These are phyloP conservation scores for Piper longum DNA, from an alignment of 164 flowering plant species.

Conservation along the genomic window DNA sequence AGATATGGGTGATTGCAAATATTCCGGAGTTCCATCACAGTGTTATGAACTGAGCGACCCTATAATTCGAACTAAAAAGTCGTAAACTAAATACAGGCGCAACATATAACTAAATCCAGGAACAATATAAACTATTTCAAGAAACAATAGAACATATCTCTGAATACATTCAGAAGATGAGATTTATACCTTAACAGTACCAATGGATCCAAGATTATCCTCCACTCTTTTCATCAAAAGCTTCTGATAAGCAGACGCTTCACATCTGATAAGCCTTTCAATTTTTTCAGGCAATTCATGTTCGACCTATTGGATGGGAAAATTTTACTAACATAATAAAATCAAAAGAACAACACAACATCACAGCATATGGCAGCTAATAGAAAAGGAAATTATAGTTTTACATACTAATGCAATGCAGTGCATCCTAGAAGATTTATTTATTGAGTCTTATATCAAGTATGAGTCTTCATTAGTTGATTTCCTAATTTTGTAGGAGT, in stretches of 20 bases:
- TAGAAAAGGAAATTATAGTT: too few relatives aligned
- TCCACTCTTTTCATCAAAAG: constrained; percentile 96
- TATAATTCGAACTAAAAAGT: constrained; percentile 8
- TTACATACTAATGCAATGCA: too few relatives aligned
- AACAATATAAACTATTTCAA: neutral
- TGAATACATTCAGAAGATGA: neutral
- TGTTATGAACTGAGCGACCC: constrained; percentile 87
- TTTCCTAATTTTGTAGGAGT: too few relatives aligned
- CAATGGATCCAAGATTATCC: constrained; percentile 90
- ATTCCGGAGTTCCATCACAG: constrained; percentile 96
- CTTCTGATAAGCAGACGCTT: constrained; percentile 97
- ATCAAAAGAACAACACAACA: too few relatives aligned
- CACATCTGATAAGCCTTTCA: constrained; percentile 92
- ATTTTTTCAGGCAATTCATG: constrained; percentile 96
- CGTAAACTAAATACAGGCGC: neutral
- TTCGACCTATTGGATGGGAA: constrained; percentile 48
- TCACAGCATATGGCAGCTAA: too few relatives aligned
- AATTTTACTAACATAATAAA: too few relatives aligned
- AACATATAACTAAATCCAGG: too few relatives aligned
- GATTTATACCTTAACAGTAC: constrained; percentile 57
- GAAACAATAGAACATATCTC: neutral
- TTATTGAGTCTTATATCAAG: too few relatives aligned
- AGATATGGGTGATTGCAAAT: constrained; percentile 99
- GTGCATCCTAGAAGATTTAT: too few relatives aligned
- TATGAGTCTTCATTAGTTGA: too few relatives aligned